phyloP scores from a whole-genome alignment of 768 basidiomycete genomes.

The Naganishia vaughanmartiniae region DNA sequence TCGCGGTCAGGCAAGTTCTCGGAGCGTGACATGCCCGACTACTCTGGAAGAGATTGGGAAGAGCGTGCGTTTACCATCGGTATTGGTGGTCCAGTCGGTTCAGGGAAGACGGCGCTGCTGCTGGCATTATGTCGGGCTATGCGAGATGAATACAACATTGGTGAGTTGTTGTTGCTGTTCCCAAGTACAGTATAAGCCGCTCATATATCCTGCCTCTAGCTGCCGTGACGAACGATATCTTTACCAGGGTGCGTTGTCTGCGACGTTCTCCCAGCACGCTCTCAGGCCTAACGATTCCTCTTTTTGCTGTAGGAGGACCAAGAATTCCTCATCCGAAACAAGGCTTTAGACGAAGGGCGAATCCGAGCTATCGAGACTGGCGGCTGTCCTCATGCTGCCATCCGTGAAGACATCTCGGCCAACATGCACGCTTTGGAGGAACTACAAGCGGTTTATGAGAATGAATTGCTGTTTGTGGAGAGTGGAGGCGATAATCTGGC shows the following conservation, averaged over 20 bases:
- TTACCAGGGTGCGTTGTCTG: conserved; percentile 62
- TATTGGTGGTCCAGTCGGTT: conserved; percentile 98
- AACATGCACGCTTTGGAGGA: conserved; percentile 95
- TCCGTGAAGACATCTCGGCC: conserved; percentile 95
- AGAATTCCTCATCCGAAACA: conserved; percentile 91
- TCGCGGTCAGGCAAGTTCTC: conserved; percentile 71
- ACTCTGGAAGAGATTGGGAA: conserved; percentile 73
- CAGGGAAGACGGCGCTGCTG: conserved; percentile 92
- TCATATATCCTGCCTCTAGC: conserved; percentile 56
- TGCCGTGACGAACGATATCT: conserved; percentile 99
- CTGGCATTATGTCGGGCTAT: conserved; percentile 81
- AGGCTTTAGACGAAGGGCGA: conserved; percentile 73
- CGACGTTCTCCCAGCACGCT: not conserved
- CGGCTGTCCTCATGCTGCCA: conserved; percentile 96
- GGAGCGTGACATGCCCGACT: conserved; percentile 90
- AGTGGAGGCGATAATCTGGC: conserved; percentile 96
- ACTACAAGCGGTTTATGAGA: conserved; percentile 82
- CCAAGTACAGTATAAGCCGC: not conserved
- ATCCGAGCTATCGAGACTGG: conserved; percentile 96
- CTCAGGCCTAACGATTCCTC: not conserved
- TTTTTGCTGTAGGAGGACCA: conserved; percentile 66
- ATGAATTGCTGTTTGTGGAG: conserved; percentile 90
- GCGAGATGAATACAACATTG: conserved; percentile 83
- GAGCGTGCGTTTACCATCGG: conserved; percentile 95
- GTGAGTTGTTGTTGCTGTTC: conserved; percentile 54